phyloP scores from a whole-genome alignment of 352 stramenopile species.

The Pythium folliculosum region DNA sequence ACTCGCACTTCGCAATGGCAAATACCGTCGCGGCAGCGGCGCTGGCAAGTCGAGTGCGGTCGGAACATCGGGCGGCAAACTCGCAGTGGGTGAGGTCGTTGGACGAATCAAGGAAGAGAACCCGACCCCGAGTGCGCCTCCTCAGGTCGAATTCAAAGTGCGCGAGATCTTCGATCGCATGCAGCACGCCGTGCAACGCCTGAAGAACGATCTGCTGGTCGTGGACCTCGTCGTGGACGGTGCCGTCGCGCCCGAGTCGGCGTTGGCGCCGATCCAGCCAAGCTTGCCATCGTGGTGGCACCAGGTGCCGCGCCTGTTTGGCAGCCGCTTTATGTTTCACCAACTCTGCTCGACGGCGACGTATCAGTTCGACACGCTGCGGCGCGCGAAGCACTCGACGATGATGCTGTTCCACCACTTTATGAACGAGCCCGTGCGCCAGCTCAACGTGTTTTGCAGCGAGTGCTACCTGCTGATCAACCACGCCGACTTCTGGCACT shows the following conservation, averaged over 20 bases:
- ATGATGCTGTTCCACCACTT: constrained; percentile 90
- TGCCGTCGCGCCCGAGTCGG: neutral
- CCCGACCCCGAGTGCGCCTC: neutral
- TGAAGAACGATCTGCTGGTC: constrained; percentile 82
- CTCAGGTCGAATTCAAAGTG: constrained; percentile 61
- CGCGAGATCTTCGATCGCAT: constrained; percentile 69
- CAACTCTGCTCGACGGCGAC: constrained; percentile 74
- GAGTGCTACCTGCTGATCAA: constrained; percentile 82
- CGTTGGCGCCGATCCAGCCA: constrained; percentile 34
- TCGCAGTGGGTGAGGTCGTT: constrained; percentile 34
- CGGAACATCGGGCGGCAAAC: constrained; percentile 50
- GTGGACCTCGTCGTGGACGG: constrained; percentile 51
- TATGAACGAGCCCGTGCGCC: constrained; percentile 68
- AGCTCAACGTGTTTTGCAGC: constrained; percentile 76
- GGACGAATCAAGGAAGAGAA: constrained; percentile 55
- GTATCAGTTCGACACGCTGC: constrained; percentile 88
- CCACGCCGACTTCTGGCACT: constrained; percentile 70
- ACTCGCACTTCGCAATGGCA: constrained; percentile 64
- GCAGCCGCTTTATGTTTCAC: constrained; percentile 87
- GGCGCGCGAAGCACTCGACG: constrained; percentile 86
- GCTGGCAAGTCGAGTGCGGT: constrained; percentile 44
- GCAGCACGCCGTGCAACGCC: constrained; percentile 57
- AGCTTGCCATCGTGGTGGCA: constrained; percentile 55
- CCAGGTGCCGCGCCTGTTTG: constrained; percentile 75
- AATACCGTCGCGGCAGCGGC: constrained; percentile 43